A percentile compares a stretch with the other conserved stretches of the same genome.
Conservation (phyloP, 2,329 filamentous ascomycete species). For the Drechmeria coniospora region DNA sequence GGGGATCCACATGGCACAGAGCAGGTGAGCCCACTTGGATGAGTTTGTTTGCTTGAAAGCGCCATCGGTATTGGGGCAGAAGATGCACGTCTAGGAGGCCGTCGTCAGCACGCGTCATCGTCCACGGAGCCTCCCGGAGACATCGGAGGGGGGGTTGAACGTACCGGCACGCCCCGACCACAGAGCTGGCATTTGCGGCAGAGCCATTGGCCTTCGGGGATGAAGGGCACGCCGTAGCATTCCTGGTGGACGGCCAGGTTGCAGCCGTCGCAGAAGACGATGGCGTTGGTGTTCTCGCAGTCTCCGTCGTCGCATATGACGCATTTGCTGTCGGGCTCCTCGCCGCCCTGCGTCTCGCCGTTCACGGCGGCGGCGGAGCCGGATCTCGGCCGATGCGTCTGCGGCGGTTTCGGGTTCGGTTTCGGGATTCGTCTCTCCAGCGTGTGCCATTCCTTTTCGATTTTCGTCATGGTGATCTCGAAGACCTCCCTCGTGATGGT, state of each 20-base stretch:
- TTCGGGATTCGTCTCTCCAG: slow-evolving; percentile 95
- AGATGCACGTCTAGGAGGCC: slow-evolving; percentile 64
- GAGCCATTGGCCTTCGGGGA: slow-evolving; percentile 95
- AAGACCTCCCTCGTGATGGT: slow-evolving; percentile 86
- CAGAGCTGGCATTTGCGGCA: slow-evolving; percentile 95
- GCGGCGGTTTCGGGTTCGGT: slow-evolving; percentile 87
- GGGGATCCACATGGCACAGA: slow-evolving; percentile 97
- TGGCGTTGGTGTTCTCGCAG: slow-evolving; percentile 97
- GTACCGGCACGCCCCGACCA: slow-evolving; percentile 72
- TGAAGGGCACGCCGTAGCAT: slow-evolving; percentile 97
- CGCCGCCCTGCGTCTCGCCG: slow-evolving; percentile 67
- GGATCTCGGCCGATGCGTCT: slow-evolving; percentile 82
- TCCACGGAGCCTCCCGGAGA: too few relatives aligned
- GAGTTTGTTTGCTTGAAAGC: slow-evolving; percentile 97
- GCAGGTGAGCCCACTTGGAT: slow-evolving; percentile 89
- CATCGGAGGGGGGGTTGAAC: slow-evolving; percentile 12
- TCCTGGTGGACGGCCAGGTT: slow-evolving; percentile 96
- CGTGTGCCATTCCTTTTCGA: slow-evolving; percentile 96
- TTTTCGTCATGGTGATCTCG: slow-evolving; percentile 96
- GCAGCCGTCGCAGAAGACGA: slow-evolving; percentile 97
- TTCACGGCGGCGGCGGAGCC: slow-evolving; percentile 93
- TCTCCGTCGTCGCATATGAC: slow-evolving; percentile 98
- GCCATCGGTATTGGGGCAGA: slow-evolving; percentile 93
- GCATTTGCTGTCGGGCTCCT: slow-evolving; percentile 95
- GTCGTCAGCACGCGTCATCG: slow-evolving; percentile 8